Base-by-base conservation (phyloP, 805 yeast species). In the Maudiozyma saulgeensis region DNA sequence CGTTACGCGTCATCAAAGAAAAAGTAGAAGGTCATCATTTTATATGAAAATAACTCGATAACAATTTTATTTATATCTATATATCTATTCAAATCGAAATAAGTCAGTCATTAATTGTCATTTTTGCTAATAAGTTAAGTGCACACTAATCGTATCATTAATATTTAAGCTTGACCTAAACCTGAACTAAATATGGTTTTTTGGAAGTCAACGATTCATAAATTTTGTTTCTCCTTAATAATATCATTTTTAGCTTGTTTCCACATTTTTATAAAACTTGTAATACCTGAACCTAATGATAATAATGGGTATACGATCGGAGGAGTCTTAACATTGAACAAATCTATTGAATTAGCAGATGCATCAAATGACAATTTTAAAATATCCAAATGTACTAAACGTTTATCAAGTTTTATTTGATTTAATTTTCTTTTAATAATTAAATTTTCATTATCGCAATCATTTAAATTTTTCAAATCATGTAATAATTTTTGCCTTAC, bases 341-440 rank as follows among this genome's bases (percentile, higher is more conserved):
- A 70, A 49, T 69, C 75, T 2, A 75, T 68, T 1, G 77, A 59
- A 57, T 76, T 79, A 49, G 75, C 78, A 11, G 67, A 56, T 40
- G 75, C 68, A 60, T 78, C 83, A 48, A 74, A 77, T 0, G 64
- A 21, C 12, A 75, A 58, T 54, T 75, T 71, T 2, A 65, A 52
- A 0, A 77, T 41, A 53, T 77, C 80, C 15, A 76, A 52, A 31
- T 68, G 53, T 2, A 72, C 61, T 15, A 70, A 52, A 13, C 51
- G 54, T 47, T 70, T 72, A 48, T 73, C 69, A 32, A 66, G 61
- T 41, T 68, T 61, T 40, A 73, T 48, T 16, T 60, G 57, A 26
- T 61, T 53, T 43, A 74, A 48, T 53, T 71, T 70, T 1, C 51
- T 37, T 3, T 61, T 46, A n/a, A 55, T 49, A 31, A 32, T 28